phyloP scores from a whole-genome alignment of 1,284 basidiomycete species.

The Schizopora paradoxa region DNA sequence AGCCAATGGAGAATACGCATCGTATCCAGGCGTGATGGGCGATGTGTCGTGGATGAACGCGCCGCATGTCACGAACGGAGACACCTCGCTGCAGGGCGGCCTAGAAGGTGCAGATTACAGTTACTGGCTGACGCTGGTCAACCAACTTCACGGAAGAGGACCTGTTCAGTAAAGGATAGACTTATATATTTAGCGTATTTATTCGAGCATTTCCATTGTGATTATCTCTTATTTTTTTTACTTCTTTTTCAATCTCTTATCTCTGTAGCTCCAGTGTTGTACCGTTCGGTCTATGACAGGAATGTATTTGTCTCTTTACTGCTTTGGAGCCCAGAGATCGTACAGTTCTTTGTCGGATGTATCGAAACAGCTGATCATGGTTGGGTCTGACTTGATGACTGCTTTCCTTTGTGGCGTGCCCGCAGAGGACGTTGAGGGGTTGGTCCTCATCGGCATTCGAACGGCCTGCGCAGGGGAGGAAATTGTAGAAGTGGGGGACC shows the following conservation, averaged over 20 bases:
- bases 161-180: conserved; percentile 25
- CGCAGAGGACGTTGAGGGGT: conserved; percentile 21
- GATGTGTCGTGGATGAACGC: conserved; percentile 18
- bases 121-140: conserved; percentile 78
- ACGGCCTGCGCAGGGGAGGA: conserved; percentile 5
- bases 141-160: conserved; percentile 57
- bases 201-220: neutral
- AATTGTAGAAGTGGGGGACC: conserved; percentile 13
- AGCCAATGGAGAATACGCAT: conserved; percentile 33
- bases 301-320: conserved; percentile 16
- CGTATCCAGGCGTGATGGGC: conserved; percentile 24
- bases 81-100: conserved; percentile 31
- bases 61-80: conserved; percentile 20
- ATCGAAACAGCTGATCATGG: conserved; percentile 67
- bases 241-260: neutral
- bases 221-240: neutral
- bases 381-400: conserved; percentile 50
- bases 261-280: too few relatives aligned
- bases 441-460: conserved; percentile 13
- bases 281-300: neutral
- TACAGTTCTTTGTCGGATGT: conserved; percentile 66
- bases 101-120: conserved; percentile 68
- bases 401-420: conserved; percentile 32
- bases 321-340: conserved; percentile 61
- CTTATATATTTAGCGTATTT: neutral